Conservation (phyloP, 73 alveolate genomes). For the Tetrahymena elliotti region DNA sequence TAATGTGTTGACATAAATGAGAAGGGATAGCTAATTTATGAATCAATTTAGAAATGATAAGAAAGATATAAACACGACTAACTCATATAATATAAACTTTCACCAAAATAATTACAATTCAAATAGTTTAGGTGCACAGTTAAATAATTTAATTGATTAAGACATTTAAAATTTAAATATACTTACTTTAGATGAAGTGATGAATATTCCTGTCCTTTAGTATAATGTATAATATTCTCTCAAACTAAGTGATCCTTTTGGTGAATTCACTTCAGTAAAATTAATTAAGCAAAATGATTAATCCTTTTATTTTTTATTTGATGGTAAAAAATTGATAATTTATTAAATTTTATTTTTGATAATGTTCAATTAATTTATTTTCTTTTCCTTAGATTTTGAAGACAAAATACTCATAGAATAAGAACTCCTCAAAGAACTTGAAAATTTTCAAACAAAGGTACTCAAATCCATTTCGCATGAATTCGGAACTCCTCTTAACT, state of each 20-base stretch:
- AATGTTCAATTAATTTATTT: not conserved
- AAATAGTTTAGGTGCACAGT: not conserved
- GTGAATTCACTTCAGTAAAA: not conserved
- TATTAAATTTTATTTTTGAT: not conserved
- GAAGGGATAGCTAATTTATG: not conserved
- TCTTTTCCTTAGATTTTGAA: not conserved
- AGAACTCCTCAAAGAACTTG: not conserved
- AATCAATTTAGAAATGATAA: not conserved
- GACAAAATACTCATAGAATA: not conserved
- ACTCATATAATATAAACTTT: not conserved
- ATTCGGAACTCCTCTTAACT: not conserved
- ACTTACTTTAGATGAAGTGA: not conserved
- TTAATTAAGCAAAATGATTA: not conserved
- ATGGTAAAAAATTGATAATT: not conserved
- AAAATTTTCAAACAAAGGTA: not conserved
- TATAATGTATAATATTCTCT: not conserved
- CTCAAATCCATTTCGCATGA: not conserved
- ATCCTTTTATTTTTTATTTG: not conserved
- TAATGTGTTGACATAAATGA: not conserved
- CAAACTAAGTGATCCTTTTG: not conserved
- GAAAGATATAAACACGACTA: not conserved
- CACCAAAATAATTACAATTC: not conserved
- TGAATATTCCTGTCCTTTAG: not conserved
- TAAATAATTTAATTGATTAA: not conserved
- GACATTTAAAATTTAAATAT: not conserved